phyloP scores from a whole-genome alignment of 2,329 filamentous ascomycete species.

The Tolypocladium tropicale region DNA sequence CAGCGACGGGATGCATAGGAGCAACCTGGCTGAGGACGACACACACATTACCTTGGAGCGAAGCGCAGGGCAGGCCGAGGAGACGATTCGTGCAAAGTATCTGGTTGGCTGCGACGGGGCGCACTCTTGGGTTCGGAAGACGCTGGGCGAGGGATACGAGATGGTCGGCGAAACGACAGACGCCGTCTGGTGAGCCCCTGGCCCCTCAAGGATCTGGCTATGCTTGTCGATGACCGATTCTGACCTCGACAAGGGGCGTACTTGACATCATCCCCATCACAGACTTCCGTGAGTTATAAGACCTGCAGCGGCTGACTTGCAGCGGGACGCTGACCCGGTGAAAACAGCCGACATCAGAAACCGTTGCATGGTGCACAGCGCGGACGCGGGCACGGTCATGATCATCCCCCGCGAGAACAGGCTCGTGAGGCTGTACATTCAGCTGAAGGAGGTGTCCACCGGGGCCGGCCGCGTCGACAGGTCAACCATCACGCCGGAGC shows the following conservation, averaged over 20 bases:
- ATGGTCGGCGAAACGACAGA: conserved; percentile 46
- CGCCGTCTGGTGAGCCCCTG: conserved; percentile 29
- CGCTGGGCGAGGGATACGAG: conserved; percentile 38
- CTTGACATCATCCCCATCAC: conserved; percentile 30
- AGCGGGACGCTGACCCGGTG: background rate
- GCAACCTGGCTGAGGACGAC: conserved; percentile 46
- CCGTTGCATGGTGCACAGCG: conserved; percentile 48
- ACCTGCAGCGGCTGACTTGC: background rate
- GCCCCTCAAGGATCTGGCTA: background rate
- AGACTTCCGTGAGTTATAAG: conserved; percentile 36
- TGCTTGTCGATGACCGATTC: background rate
- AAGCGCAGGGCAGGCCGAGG: conserved; percentile 12
- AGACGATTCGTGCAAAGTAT: conserved; percentile 36
- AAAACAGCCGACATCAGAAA: conserved; percentile 39
- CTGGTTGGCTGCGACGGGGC: conserved; percentile 61
- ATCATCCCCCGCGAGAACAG: conserved; percentile 54
- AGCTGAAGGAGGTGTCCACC: conserved; percentile 39
- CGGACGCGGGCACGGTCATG: conserved; percentile 47
- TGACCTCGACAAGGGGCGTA: conserved; percentile 24
- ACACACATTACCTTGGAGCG: conserved; percentile 37
- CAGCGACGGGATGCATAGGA: conserved; percentile 47
- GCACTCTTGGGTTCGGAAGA: conserved; percentile 52
- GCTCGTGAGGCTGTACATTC: conserved; percentile 55
- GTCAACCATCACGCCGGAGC: conserved; percentile 51
- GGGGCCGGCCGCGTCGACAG: conserved; percentile 42